Base-by-base conservation (phyloP, 2,329 filamentous ascomycete genomes). In the Zasmidium cellare region DNA sequence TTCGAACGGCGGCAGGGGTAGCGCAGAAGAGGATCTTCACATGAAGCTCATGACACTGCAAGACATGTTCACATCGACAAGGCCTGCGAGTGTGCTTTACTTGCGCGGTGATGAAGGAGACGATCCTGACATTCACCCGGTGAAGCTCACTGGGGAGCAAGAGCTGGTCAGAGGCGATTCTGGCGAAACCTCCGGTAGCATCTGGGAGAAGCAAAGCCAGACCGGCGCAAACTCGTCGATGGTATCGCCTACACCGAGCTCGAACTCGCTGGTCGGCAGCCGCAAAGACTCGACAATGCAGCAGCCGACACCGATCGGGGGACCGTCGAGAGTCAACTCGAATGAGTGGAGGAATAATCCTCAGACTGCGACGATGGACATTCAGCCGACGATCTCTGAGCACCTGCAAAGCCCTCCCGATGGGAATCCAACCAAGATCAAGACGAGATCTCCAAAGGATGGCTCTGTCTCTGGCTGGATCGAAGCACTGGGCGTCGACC, bases 401-500 rank as follows among this genome's bases (percentile, higher is more conserved):
- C 76, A 75, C 55, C 66, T 75, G 44, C 78, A 73, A 11, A 79
- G 74, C 51, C 78, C 80, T 19, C 77, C 80, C 62, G 81, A 75
- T 74, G 60, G 60, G 18, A 82, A 80, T 38, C 74, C 66, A 70
- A 86, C 73, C 72, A 89, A 81, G 63, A 72, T 85, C n/a, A 79
- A 79, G 65, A 74, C 70, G 46, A 80, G 82, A 64, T 81, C 80
- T 0, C 85, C 87, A 53, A 83, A 85, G 20, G 78, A 84, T 35
- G 87, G 87, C 9, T 85, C 83, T 22, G 78, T 92, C 24, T 88
- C 85, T 59, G 89, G 90, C 5, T 96, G 89, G 87, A 94, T 97
- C 62, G 92, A 97, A 71, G 91, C 92, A 1, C 77, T 96, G 7
- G 94, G 91, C 28, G 91, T 97, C n/a, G 94, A 97, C 71, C 80